Conservation (phyloP, 225 moss, liverwort and hornwort genomes). For the Physcomitrium patens region DNA sequence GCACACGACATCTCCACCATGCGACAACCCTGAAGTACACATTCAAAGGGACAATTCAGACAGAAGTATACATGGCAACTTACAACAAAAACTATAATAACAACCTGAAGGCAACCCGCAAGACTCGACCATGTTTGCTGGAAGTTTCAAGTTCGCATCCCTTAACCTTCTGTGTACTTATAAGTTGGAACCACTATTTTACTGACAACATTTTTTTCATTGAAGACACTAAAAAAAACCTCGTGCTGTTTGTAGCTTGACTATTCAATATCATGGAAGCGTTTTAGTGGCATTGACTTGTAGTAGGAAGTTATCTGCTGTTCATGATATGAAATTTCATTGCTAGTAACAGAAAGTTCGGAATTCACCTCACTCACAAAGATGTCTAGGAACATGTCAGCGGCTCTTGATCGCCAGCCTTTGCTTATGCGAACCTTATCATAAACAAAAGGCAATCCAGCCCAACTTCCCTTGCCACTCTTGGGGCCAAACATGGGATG, state of each 20-base stretch:
- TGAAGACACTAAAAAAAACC: neutral
- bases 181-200: neutral
- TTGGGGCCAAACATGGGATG: conserved; percentile 99
- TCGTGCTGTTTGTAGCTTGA: neutral
- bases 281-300: neutral
- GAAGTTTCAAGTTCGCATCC: neutral
- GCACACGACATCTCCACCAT: conserved; percentile 97
- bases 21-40: conserved; percentile 79
- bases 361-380: conserved; percentile 81
- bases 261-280: neutral
- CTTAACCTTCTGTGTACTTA: neutral
- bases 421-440: conserved; percentile 87
- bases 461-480: conserved; percentile 88
- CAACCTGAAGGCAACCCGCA: conserved; percentile 6
- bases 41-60: conserved; percentile 1
- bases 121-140: neutral
- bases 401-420: conserved; percentile 58
- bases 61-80: neutral
- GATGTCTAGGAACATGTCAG: conserved; percentile 72
- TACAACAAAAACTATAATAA: neutral
- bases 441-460: conserved; percentile 83
- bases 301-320: neutral
- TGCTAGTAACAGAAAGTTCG: neutral
- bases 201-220: neutral
- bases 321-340: neutral